phyloP scores from a whole-genome alignment of 1,284 basidiomycete genomes.

The Retiboletus flavoniger region DNA sequence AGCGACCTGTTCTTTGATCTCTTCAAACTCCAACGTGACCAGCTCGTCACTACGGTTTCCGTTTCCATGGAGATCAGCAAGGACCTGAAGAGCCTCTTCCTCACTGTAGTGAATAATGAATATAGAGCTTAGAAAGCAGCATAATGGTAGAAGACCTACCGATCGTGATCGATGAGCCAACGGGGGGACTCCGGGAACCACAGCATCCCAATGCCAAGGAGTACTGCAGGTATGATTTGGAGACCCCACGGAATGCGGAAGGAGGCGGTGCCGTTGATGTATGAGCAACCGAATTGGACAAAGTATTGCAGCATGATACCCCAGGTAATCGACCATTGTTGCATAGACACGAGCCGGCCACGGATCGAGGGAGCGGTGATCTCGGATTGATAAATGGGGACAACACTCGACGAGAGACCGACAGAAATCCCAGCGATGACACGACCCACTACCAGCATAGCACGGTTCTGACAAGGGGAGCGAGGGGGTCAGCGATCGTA shows the following conservation, averaged over 20 bases:
- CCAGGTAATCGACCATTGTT: constrained; percentile 80
- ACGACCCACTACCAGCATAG: constrained; percentile 67
- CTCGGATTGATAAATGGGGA: constrained; percentile 74
- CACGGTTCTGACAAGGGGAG: constrained; percentile 50
- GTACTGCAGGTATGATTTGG: constrained; percentile 72
- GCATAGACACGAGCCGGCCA: constrained; percentile 72
- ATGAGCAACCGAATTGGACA: constrained; percentile 72
- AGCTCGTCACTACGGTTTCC: constrained; percentile 65
- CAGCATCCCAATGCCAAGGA: constrained; percentile 68
- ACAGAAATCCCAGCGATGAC: constrained; percentile 61
- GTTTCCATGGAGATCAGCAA: constrained; percentile 77
- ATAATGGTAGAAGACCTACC: constrained; percentile 33
- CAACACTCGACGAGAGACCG: constrained; percentile 57
- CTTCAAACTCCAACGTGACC: constrained; percentile 75
- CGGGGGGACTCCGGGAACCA: constrained; percentile 67
- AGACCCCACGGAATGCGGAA: constrained; percentile 81
- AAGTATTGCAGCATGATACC: constrained; percentile 76
- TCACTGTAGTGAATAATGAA: constrained; percentile 41
- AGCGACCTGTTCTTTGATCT: constrained; percentile 73
- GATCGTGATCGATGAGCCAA: constrained; percentile 64
- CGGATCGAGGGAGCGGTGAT: constrained; percentile 68
- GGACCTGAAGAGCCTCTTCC: constrained; percentile 70
- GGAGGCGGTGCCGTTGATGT: constrained; percentile 64
- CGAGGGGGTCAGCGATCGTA: neutral
- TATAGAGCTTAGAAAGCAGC: neutral